Percentiles rank a stretch among this genome's conserved stretches.
Conservation (phyloP, 257 asterid species). For the Fraxinus quadrangulata region DNA sequence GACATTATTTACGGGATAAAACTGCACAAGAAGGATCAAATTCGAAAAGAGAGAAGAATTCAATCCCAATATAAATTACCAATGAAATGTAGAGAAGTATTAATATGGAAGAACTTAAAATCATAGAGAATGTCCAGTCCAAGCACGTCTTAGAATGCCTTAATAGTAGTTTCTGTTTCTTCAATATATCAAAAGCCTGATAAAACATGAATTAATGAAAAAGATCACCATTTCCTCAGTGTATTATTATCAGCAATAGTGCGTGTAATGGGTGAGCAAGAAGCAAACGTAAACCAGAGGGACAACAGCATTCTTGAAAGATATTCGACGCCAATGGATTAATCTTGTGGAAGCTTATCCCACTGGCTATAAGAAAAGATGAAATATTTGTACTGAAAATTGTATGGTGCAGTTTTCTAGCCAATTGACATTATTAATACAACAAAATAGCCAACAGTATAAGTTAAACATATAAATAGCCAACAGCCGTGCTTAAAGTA, state of each 20-base stretch:
- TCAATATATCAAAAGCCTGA: slow-evolving; percentile 16
- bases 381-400: neutral
- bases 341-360: neutral
- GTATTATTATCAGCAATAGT: too few relatives aligned
- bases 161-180: slow-evolving; percentile 20
- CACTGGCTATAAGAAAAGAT: neutral
- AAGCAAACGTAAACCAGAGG: too few relatives aligned
- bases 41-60: neutral
- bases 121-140: neutral
- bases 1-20: neutral
- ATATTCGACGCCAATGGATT: too few relatives aligned
- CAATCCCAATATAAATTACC: neutral
- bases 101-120: slow-evolving; percentile 6
- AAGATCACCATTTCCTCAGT: too few relatives aligned
- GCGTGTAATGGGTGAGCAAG: too few relatives aligned
- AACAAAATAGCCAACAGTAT: too few relatives aligned
- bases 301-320: too few relatives aligned
- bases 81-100: neutral
- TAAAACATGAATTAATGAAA: neutral
- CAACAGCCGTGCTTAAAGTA: neutral
- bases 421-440: neutral
- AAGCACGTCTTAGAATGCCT: slow-evolving; percentile 24
- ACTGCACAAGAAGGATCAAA: neutral
- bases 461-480: neutral
- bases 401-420: neutral